Evolutionary conservation across 495 filamentous ascomycete species (phyloP), one percentile per base, ranked within the genome.

Genomic region (Trichocladium uniseriatum): DNA sequence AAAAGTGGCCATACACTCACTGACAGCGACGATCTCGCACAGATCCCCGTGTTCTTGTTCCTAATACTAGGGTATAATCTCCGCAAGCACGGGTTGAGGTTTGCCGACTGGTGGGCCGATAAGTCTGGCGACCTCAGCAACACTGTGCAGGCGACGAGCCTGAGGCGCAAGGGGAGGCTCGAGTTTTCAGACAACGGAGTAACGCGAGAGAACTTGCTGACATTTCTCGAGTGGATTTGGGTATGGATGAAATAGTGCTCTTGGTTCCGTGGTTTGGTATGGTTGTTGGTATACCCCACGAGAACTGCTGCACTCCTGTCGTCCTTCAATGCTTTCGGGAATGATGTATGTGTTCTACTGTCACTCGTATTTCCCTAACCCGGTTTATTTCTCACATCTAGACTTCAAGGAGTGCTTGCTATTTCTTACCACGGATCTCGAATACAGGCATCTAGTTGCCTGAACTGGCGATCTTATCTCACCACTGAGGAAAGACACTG

Each of bases 31-130:
- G 24, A 27, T 4, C 24, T 3, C 8, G 8, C 8, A 9, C 28
- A 68, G 65, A 31, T 68, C 2, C 63, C 61, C 2, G 58, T 59
- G 0, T 68, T 69, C 28, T n/a, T 69, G 5, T 16, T 67, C 3
- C 47, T 69, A 0, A 56, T 68, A 11, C 20, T 68, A 0, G 61
- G 59, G 0, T 68, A 66, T 45, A 68, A 68, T 28, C 46, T 68
- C 29, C 55, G 57, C 5, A 66, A 66, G 37, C 64, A 69, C 22
- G 62, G 64, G 0, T 40, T 65, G 20, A 48, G 45, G 5, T 42
- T 67, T 9, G 43, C 41, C 0, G 47, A 63, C 28, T 69, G 61
- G 63, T 61, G 62, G 32, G 44, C 60, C 2, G 64, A 69, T 18
- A 55, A 62, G 41, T 66, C 63, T 1, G 60, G 61, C 19, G 65